phyloP scores from a whole-genome alignment of 306 rosid genomes.

The Inga laurina region DNA sequence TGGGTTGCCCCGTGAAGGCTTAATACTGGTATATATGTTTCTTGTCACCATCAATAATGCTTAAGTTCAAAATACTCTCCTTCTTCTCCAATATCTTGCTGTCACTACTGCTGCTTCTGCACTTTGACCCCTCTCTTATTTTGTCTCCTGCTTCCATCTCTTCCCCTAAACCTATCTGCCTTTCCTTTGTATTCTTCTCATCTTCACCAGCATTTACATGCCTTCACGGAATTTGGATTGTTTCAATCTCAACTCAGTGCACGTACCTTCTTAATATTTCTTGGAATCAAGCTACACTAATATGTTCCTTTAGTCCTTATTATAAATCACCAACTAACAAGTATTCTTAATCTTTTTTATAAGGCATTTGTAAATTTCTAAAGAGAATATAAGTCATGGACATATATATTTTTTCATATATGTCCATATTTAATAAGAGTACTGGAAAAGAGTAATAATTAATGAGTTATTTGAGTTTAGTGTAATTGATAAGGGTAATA shows the following conservation, averaged over 20 bases:
- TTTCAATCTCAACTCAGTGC: neutral
- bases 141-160: slow-evolving; percentile 5
- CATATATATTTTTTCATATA: no score
- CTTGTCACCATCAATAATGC: neutral
- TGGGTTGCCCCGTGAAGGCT: slow-evolving; percentile 17
- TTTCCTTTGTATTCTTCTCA: neutral
- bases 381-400: no score
- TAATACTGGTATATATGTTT: neutral
- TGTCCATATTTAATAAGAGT: no score
- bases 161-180: neutral
- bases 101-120: neutral
- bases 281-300: neutral
- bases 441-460: no score
- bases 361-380: no score
- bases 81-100: neutral
- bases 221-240: neutral
- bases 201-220: neutral
- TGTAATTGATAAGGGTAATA: no score
- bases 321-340: no score
- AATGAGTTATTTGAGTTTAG: no score
- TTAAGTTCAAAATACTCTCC: neutral
- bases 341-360: no score
- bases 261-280: neutral
- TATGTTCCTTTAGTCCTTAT: no score
- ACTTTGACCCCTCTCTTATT: neutral